Conservation (phyloP, 441 rosid genomes). For the Cnidoscolus chayamansa region DNA sequence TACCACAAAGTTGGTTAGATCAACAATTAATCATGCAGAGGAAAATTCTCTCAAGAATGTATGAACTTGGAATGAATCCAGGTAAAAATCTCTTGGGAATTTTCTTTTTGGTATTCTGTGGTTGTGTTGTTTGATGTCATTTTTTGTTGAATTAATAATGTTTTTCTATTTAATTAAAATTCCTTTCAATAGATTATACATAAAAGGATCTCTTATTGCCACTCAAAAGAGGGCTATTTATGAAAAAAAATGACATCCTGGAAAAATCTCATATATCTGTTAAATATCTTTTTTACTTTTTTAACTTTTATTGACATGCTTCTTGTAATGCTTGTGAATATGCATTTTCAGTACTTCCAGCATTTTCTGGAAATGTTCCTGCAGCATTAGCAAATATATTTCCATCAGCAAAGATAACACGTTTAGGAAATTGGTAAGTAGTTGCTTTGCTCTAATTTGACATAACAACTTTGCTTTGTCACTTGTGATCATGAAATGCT, state of each 20-base stretch:
- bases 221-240: no score
- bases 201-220: neutral
- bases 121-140: neutral
- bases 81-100: conserved; percentile 31
- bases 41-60: conserved; percentile 60
- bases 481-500: conserved; percentile 15
- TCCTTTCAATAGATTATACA: neutral
- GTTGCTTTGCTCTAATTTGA: conserved; percentile 12
- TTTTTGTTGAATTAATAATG: neutral
- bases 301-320: conserved; percentile 5
- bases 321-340: conserved; percentile 20
- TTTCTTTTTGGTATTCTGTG: neutral
- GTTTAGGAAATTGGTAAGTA: conserved; percentile 66
- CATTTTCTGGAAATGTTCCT: conserved; percentile 73
- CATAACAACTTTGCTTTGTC: conserved; percentile 1
- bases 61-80: conserved; percentile 77
- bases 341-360: conserved; percentile 60
- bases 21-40: conserved; percentile 59
- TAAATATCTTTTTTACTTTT: neutral
- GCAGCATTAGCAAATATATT: conserved; percentile 47
- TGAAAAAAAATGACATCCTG: neutral
- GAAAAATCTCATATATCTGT: neutral
- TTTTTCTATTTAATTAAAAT: neutral
- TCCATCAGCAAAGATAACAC: conserved; percentile 67
- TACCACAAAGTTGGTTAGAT: conserved; percentile 65